Evolutionary conservation across 352 stramenopile genomes (phyloP).

Genomic region (Pythium utonaiense): DNA sequence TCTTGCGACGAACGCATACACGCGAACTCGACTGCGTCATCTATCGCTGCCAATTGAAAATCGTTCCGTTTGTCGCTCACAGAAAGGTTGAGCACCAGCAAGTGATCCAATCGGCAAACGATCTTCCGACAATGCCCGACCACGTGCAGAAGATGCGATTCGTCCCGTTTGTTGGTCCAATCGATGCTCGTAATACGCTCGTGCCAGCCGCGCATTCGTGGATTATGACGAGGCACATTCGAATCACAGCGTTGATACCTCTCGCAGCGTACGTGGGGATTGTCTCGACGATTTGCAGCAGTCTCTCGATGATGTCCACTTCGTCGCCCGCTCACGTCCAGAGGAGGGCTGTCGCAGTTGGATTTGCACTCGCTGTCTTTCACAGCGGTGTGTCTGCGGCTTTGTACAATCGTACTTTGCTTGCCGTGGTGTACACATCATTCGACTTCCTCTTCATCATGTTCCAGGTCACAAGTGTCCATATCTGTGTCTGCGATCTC

Average conservation of each 20-base stretch:
- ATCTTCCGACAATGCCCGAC: not conserved
- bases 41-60: conserved; percentile 15
- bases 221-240: not conserved
- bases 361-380: conserved; percentile 3
- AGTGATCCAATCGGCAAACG: too few relatives aligned
- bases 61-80: too few relatives aligned
- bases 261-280: not conserved
- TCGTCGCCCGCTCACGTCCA: not conserved
- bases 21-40: conserved; percentile 21
- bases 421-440: conserved; percentile 9
- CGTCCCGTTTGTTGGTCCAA: not conserved
- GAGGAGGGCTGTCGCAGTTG: not conserved
- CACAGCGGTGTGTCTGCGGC: conserved; percentile 1
- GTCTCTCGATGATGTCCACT: not conserved
- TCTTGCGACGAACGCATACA: not conserved
- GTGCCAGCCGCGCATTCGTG: not conserved
- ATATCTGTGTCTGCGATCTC: conserved; percentile 17
- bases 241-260: not conserved
- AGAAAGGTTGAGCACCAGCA: too few relatives aligned
- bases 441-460: conserved; percentile 25
- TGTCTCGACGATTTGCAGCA: not conserved
- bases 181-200: conserved; percentile 8
- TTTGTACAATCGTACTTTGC: conserved; percentile 16
- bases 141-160: not conserved
- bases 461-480: conserved; percentile 15